Conservation (phyloP, 148 eudicot genomes). For the Vaccinium darrowii region DNA sequence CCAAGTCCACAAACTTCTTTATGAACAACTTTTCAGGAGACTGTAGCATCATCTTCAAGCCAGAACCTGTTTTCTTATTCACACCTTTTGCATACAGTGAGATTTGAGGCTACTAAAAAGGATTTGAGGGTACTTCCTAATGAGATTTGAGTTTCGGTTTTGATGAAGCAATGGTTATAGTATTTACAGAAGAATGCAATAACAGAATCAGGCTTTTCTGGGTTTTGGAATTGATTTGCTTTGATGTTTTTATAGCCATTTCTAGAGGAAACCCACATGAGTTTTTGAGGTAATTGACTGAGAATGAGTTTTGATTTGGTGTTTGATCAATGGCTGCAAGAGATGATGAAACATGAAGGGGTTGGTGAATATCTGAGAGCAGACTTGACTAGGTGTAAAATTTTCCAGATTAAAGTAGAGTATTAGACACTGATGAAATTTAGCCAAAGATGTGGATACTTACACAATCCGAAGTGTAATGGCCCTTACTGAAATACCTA, state of each 20-base stretch:
- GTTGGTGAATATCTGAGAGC: neutral
- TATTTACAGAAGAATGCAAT: neutral
- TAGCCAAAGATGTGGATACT: neutral
- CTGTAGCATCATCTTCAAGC: neutral
- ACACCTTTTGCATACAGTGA: slow-evolving; percentile 20
- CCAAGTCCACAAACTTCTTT: neutral
- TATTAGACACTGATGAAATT: neutral
- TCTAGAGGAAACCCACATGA: slow-evolving; percentile 11
- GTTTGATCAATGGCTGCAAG: neutral
- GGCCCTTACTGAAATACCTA: neutral
- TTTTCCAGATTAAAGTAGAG: neutral
- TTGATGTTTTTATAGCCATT: slow-evolving; percentile 1
- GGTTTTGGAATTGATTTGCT: neutral
- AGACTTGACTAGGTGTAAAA: neutral
- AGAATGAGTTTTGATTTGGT: slow-evolving; percentile 1
- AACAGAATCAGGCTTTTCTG: neutral
- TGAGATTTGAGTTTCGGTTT: slow-evolving; percentile 2
- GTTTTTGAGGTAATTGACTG: neutral
- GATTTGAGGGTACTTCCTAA: neutral
- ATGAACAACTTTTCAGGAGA: neutral
- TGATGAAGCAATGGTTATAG: slow-evolving; percentile 10
- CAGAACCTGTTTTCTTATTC: neutral
- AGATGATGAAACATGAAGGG: neutral
- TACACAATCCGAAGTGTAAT: neutral
- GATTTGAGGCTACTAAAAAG: neutral